Evolutionary conservation across 352 stramenopile genomes (phyloP), one percentile per base, ranked within the genome.

Genomic region (Pythium rishiriense): DNA sequence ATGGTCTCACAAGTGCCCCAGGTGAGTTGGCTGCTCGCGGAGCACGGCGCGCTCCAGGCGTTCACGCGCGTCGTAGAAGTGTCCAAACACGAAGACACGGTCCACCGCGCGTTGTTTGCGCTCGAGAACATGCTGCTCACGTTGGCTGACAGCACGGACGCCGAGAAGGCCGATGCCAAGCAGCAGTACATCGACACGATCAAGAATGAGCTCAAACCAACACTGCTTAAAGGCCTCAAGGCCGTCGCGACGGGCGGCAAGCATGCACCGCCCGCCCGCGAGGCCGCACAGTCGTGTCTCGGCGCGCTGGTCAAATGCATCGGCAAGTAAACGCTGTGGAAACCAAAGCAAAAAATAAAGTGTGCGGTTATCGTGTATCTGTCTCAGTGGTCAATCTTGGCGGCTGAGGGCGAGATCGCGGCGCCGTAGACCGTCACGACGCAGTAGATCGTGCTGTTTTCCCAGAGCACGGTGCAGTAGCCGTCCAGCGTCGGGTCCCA

Each of bases 1-100:
- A 98, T 98, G 92, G 91, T 98, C 21, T 88, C 85, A 0, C 79
- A 93, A 33, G 82, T 93, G 7, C 81, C 83, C 5, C 69, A 81
- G 22, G 86, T 93, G 42, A 85, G 78, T 49, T 91, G 79, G 78
- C 57, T 90, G 19, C 26, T 95, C 14, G 71, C 93, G 70, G 76
- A 89, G 51, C 76, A 93, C 39, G 79, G 81, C 22, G 84, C 75
- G 0, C 39, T 95, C 39, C 64, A 80, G 59, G 75, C 83, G 1
- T 90, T 95, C 29, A 57, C 66, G 0, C 52, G 67, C 0, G 83
- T 92, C n/a, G 61, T 93, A 7, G 66, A 81, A 35, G 43, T 75
- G 43, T 75, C 78, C 1, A 70, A 70, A 14, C 78, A 88, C 17
- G 72, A 88, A 45, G 86, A 93, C 57, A 90, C 81, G 11, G 33